Conservation (phyloP, 2,329 filamentous ascomycete species). For the Thermothelomyces thermophilus region DNA sequence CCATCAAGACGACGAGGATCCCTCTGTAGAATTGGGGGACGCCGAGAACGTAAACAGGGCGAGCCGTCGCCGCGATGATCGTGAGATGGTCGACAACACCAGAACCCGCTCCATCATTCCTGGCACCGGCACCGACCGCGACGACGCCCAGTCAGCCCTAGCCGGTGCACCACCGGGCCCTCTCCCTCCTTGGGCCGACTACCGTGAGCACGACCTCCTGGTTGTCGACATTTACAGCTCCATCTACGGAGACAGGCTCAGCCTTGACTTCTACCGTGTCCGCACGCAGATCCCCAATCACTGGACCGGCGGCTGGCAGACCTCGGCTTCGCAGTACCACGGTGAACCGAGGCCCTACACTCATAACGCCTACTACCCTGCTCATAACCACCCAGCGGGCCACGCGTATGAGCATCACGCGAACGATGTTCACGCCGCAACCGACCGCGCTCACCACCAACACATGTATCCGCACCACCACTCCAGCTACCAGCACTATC, state of each 20-base stretch:
- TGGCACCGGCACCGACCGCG: too few relatives aligned
- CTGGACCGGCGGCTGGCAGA: neutral
- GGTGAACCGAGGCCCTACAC: neutral
- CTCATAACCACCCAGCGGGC: neutral
- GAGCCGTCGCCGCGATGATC: neutral
- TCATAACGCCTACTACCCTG: neutral
- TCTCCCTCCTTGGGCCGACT: neutral
- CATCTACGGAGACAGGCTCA: slow-evolving; percentile 4
- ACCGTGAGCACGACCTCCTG: neutral
- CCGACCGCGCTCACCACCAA: neutral
- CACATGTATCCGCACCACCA: neutral
- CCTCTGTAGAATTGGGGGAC: neutral
- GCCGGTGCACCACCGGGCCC: neutral
- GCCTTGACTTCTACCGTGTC: neutral
- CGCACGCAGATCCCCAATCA: slow-evolving; percentile 7
- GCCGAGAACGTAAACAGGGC: neutral
- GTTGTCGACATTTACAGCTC: slow-evolving; percentile 9
- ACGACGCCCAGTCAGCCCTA: too few relatives aligned
- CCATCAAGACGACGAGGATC: neutral
- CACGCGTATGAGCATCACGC: neutral
- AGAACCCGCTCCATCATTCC: neutral
- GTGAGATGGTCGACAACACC: neutral
- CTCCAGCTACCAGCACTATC: slow-evolving; percentile 1
- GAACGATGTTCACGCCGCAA: neutral
- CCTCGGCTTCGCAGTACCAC: neutral